Base-by-base conservation (phyloP, 129 eudicot species). In the Flaveria linearis region DNA sequence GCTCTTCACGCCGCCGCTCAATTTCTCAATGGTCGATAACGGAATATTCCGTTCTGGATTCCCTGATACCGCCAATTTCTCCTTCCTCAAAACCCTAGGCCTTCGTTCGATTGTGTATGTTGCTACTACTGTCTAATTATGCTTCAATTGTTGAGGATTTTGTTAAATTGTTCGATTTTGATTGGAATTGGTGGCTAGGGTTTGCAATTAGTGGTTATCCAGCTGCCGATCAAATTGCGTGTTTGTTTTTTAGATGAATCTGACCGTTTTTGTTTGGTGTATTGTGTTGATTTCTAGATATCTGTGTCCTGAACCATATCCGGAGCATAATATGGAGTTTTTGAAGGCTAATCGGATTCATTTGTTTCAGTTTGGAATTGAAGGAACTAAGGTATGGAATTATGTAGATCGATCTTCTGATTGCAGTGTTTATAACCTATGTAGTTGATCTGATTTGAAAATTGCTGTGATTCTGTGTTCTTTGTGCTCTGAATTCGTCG, bases 221-320 rank as follows among this genome's bases (percentile, higher is more conserved):
- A 12, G 58, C 71, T 46, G 47, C 22, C 33, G 73, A 76, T 50
- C 75, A 71, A 71, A 52, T 61, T 78, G 65, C 17, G n/a, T 69
- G 39, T 46, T 43, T 71, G 49, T 36, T 39, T 75, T 50, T 30
- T 1, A 22, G 20, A 22, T 42, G 71, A 36, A 63, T 36, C 49
- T 76, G 68, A 62, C 58, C 5, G 33, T 14, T 33, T 79, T 13
- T 51, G 6, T 67, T 78, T 72, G 73, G 67, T 69, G 61, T 46
- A 49, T 72, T 71, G 55, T 70, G 62, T 41, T 33, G 45, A 2
- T 63, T 61, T 88, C 76, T 65, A 90, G 96, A 68, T 90, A 85
- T 70, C 55, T 90, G 82, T 90, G 96, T 51, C 88, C 87, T 49
- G 96, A 90, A 72, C 92, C 92, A 12, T 90, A 87, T 85, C 92